Evolutionary conservation across 2,329 filamentous ascomycete species (phyloP), one percentile per base, ranked within the genome.

Genomic region (Aspergillus sp.): DNA sequence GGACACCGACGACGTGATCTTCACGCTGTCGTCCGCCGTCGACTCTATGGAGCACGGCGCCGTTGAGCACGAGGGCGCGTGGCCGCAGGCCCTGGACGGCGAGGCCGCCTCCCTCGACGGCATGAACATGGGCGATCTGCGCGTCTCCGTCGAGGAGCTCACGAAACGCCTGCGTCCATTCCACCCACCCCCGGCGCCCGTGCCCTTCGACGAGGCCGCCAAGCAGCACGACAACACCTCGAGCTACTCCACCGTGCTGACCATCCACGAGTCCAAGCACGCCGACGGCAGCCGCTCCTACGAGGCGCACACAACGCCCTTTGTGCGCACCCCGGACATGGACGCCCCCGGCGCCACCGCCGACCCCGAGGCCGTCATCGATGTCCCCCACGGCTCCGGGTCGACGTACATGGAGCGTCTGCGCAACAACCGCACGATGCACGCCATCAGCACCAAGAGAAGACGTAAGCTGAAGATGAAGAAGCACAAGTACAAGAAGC

Each of bases 401-500:
- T 61, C 58, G 53, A 68, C 65, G 45, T 92, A 91, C 68, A 77
- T 90, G 24, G 83, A 88, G 69, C 86, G 88, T 60, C 84, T 89
- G 78, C 82, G 83, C 47, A 61, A 70, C 52, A 73, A 76, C 59
- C 62, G 64, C 60, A 65, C 71, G 70, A 92, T 96, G 87, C 76
- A 86, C 55, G 83, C 90, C 58, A 90, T 99, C 69, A 95, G 90
- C 68, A 93, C 96, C 63, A 91, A 87, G 80, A 83, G 94, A 73
- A 90, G 95, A 75, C 82, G 91, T 69, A 95, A 94, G 78, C 78
- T 96, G 68, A 96, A 91, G 84, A 99, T 99, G 92, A 99, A 99
- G 89, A 99, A 97, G 84, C 93, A 97, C 83, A 99, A 99, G 86
- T 96, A 96, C 76, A 97, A 96, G 91, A 99, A 99, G 84, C 80